Evolutionary conservation across 306 rosid genomes (phyloP), one percentile per base, ranked within the genome.

Genomic region (Hippophae gyantsensis): DNA sequence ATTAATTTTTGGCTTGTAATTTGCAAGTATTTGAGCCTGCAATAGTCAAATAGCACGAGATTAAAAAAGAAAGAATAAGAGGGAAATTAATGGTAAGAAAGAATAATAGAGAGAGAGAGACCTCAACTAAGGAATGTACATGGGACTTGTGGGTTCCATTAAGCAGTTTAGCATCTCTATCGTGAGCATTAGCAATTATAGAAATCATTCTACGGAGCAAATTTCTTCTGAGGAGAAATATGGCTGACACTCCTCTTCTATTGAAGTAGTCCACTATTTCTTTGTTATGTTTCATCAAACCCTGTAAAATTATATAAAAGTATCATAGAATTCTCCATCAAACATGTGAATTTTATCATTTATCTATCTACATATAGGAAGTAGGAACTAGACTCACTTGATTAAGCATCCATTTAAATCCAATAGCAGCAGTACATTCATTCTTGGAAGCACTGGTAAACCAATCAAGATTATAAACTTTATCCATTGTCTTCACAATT

Each of bases 71-170:
- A 1, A 54, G 41, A 9, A 43, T 3, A 49, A 62, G 48, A 41
- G 18, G 1, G 11, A 46, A 49, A 11, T 13, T 10, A 9, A 6
- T 12, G 14, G 8, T 23, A n/a, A 3, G 13, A 40, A n/a, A 13
- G 41, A 11, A 12, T 10, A 14, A 27, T 13, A 51, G 3, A 56
- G 64, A 58, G 48, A 54, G 32, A 63, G 40, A 61, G 42, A 80
- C 87, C 83, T 86, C 87, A 13, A 11, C 0, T 6, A 62, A 13
- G 45, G 85, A 86, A 43, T 83, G 85, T 32, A 79, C 85, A 43
- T 86, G 95, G 64, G 89, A 76, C 71, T 83, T 81, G 62, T 86
- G 89, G 23, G 84, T 83, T 52, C 95, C 89, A 55, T 86, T 78
- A 13, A 86, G 70, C 57, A 62, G 76, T 66, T 83, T 86, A 41